phyloP scores from a whole-genome alignment of 257 asterid genomes.

The Oldenlandia corymbosa region DNA sequence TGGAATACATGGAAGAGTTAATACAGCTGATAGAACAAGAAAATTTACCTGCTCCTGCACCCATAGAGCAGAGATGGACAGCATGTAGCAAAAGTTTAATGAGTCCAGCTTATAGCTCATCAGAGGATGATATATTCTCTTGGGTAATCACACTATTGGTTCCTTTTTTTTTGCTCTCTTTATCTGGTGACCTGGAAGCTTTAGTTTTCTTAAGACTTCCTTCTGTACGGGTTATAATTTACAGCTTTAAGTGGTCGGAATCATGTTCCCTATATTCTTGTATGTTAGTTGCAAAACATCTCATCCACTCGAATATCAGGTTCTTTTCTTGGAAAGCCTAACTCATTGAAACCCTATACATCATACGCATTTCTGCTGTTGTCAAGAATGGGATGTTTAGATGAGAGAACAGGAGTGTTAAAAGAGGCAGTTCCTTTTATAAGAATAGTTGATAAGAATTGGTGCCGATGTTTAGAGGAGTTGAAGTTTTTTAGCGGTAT shows the following conservation, averaged over 20 bases:
- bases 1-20: slow-evolving; percentile 73
- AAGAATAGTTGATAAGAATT: background rate
- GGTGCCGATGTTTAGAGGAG: background rate
- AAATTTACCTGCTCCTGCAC: slow-evolving; percentile 91
- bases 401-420: background rate
- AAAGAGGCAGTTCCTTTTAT: background rate
- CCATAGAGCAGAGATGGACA: slow-evolving; percentile 98
- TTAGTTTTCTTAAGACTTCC: slow-evolving; percentile 2
- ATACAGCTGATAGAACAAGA: slow-evolving; percentile 64
- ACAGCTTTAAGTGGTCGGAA: background rate
- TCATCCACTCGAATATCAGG: no score
- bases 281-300: no score
- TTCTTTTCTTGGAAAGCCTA: background rate
- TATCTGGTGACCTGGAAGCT: slow-evolving; percentile 4
- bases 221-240: background rate
- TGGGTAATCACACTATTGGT: slow-evolving; percentile 50
- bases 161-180: background rate
- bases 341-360: no score
- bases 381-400: no score
- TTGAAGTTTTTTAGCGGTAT: background rate
- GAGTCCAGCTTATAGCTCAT: slow-evolving; percentile 93
- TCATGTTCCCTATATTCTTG: background rate
- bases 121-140: slow-evolving; percentile 70
- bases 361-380: no score
- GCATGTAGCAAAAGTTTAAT: slow-evolving; percentile 72